Conservation (phyloP, 1,139 yeast species). For the Saccharomyces hybrid region DNA sequence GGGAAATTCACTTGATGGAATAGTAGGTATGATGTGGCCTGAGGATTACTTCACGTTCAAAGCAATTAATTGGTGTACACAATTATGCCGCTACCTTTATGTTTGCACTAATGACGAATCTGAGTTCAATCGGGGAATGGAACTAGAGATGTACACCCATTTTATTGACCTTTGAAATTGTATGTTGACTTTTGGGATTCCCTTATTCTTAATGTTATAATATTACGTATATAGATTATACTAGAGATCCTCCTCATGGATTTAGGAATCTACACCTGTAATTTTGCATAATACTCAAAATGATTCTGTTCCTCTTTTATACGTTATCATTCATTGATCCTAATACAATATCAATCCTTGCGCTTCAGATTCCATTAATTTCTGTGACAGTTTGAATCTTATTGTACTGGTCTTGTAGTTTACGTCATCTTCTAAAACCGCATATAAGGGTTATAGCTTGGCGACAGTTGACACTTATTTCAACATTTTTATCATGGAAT, state of each 20-base stretch:
- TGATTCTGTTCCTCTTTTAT: too few relatives aligned
- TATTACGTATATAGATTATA: too few relatives aligned
- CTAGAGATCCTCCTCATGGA: too few relatives aligned
- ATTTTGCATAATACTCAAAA: too few relatives aligned
- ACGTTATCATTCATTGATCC: too few relatives aligned
- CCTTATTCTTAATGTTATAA: too few relatives aligned
- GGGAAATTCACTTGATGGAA: neutral
- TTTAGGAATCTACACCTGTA: too few relatives aligned
- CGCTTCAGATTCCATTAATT: too few relatives aligned
- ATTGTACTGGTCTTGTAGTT: too few relatives aligned
- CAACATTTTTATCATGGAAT: neutral
- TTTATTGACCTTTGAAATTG: neutral
- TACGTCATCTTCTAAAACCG: too few relatives aligned
- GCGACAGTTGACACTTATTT: neutral
- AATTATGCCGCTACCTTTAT: neutral
- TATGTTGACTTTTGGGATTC: neutral
- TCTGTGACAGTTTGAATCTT: too few relatives aligned
- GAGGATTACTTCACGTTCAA: neutral
- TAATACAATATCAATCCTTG: too few relatives aligned
- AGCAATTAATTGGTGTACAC: neutral
- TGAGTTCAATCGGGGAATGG: neutral
- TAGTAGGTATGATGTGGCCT: neutral
- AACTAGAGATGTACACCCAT: neutral
- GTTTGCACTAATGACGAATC: neutral
- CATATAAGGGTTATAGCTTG: neutral